Evolutionary conservation across 352 stramenopile genomes (phyloP), one percentile per base, ranked within the genome.

Genomic region (Phytophthora hibernalis): DNA sequence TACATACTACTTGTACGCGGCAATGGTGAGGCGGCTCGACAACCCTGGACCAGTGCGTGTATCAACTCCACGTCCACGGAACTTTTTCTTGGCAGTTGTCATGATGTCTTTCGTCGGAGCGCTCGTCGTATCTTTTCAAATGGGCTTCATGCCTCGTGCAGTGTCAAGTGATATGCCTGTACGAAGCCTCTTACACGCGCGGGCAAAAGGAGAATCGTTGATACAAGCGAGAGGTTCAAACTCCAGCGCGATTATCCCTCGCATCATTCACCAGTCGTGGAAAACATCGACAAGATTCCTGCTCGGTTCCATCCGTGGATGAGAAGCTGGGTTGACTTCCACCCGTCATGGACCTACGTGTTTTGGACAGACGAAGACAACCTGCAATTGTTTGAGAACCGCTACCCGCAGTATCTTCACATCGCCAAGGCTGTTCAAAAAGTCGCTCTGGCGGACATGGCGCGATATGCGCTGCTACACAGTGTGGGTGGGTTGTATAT

Each of bases 321-420:
- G 77, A 70, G 68, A 16, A 84, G 74, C 59, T 90, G 79, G 77
- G 45, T 56, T 12, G 42, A 61, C 5, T 53, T 61, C 22, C 73
- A 90, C 40, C 77, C 77, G 5, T 58, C 44, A 3, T 87, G 77
- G 76, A 70, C 55, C 28, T 90, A 87, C 68, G 77, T 87, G 37
- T 90, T 85, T 48, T 90, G 79, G 79, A 80, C 69, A 1, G 74
- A 88, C 57, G 64, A 61, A 26, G 79, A 90, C 72, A 87, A 86
- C 45, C 59, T 87, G 33, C 52, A 48, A 7, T 48, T 90, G 8
- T 90, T 88, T 38, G 58, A 85, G 35, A 50, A 51, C 6, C 56
- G 82, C 15, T 88, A 87, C 28, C 75, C 79, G 5, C 55, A 79
- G 65, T 87, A 87, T 31, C 30, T 79, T 3, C 24, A 79, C 24